phyloP scores from a whole-genome alignment of 768 basidiomycete genomes.

The Porpolomopsis calyptriformis region DNA sequence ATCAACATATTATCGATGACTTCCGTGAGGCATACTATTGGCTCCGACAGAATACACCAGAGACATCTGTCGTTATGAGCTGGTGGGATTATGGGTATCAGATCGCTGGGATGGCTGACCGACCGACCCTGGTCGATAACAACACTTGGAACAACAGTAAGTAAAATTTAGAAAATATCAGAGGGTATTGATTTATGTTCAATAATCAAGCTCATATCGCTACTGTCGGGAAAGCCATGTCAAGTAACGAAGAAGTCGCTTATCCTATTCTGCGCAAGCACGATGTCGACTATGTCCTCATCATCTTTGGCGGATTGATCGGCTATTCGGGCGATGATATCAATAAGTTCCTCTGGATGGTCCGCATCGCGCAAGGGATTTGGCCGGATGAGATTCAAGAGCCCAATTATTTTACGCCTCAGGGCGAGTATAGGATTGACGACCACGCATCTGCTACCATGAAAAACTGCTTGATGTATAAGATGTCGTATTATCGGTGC shows the following conservation, averaged over 20 bases:
- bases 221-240: constrained; percentile 98
- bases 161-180: constrained; percentile 16
- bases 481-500: constrained; percentile 94
- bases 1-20: constrained; percentile 93
- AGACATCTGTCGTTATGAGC: constrained; percentile 91
- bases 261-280: constrained; percentile 97
- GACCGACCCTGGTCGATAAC: constrained; percentile 94
- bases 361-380: constrained; percentile 86
- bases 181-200: constrained; percentile 7
- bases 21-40: constrained; percentile 99
- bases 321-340: constrained; percentile 98
- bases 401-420: constrained; percentile 81
- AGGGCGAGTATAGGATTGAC: constrained; percentile 91
- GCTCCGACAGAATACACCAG: constrained; percentile 88
- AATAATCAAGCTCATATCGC: constrained; percentile 75
- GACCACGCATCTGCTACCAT: constrained; percentile 75
- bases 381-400: constrained; percentile 99
- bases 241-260: constrained; percentile 84
- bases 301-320: constrained; percentile 94
- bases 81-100: constrained; percentile 99
- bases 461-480: constrained; percentile 98
- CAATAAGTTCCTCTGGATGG: constrained; percentile 99
- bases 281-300: constrained; percentile 92
- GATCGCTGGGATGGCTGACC: constrained; percentile 97
- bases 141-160: constrained; percentile 99